These are phyloP conservation scores for Hericium erinaceus DNA, from an alignment of 768 basidiomycete species.

Conservation along the genomic window DNA sequence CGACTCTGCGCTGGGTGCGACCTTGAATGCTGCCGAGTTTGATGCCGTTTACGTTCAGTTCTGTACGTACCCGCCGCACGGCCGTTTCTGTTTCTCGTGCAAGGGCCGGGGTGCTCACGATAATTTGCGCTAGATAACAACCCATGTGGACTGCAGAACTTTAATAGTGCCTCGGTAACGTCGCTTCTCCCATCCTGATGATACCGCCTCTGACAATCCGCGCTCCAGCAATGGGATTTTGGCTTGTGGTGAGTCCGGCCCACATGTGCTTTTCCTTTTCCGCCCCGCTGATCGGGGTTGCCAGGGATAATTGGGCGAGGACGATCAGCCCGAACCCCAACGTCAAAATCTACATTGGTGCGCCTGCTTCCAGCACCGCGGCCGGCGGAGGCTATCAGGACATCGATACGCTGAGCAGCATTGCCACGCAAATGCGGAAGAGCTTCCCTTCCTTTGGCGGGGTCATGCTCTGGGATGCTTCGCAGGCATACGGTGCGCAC, in stretches of 20 bases:
- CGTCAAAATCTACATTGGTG: conserved; percentile 37
- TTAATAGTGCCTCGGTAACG: conserved; percentile 44
- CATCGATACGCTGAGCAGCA: conserved; percentile 23
- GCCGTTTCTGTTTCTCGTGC: conserved; percentile 1
- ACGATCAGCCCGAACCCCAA: conserved; percentile 32
- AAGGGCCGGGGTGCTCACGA: no score
- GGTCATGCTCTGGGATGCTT: conserved; percentile 37
- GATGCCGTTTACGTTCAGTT: conserved; percentile 41
- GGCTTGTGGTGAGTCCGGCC: conserved; percentile 21
- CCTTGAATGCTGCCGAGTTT: conserved; percentile 27
- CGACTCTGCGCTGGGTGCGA: conserved; percentile 26
- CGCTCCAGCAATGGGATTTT: conserved; percentile 37
- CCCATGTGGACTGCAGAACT: conserved; percentile 36
- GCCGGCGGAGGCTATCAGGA: conserved; percentile 32
- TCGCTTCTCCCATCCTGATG: background rate
- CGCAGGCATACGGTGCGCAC: conserved; percentile 31
- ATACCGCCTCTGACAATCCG: background rate
- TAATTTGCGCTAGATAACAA: conserved; percentile 30
- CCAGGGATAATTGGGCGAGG: conserved; percentile 37
- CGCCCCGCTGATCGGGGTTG: background rate
- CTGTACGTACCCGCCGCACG: conserved; percentile 21
- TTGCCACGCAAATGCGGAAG: conserved; percentile 25
- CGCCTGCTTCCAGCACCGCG: conserved; percentile 31
- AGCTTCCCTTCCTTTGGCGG: conserved; percentile 34
- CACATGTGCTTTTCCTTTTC: background rate